Conservation (phyloP, 352 stramenopile genomes). For the Phytopythium boreale region DNA sequence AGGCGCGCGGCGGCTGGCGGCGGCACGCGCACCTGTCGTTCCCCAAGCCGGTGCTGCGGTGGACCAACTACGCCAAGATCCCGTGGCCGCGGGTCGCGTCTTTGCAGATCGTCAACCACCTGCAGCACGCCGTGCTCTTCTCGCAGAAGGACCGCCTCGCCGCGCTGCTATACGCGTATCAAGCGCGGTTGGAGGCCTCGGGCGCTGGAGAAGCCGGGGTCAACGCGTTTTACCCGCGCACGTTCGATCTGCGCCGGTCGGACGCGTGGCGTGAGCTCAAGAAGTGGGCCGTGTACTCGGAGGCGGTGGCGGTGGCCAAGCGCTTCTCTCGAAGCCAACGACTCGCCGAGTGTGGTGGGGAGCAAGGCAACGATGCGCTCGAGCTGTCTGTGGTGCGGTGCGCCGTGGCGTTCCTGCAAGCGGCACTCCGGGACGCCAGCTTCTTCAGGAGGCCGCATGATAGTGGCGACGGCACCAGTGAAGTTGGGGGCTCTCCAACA, state of each 20-base stretch:
- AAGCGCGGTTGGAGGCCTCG: neutral
- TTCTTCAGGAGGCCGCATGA: neutral
- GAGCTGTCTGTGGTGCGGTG: neutral
- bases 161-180: conserved; percentile 29
- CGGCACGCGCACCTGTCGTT: conserved; percentile 56
- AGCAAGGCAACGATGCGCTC: neutral
- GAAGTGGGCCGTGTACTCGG: conserved; percentile 47
- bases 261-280: conserved; percentile 17
- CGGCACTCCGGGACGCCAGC: neutral
- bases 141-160: conserved; percentile 63
- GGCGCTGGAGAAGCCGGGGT: conserved; percentile 10
- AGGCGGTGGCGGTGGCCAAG: conserved; percentile 40
- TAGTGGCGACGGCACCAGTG: neutral
- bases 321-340: neutral
- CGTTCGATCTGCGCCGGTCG: conserved; percentile 30
- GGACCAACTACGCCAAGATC: conserved; percentile 71
- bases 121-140: conserved; percentile 57
- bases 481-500: too few species aligned
- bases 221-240: conserved; percentile 51
- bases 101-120: conserved; percentile 61
- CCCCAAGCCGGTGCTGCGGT: conserved; percentile 57
- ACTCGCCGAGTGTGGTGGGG: neutral
- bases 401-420: neutral
- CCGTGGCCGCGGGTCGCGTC: conserved; percentile 39
- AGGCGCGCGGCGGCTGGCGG: conserved; percentile 33